Conservation (phyloP, 495 filamentous ascomycete genomes). For the Podospora tetraspora region DNA sequence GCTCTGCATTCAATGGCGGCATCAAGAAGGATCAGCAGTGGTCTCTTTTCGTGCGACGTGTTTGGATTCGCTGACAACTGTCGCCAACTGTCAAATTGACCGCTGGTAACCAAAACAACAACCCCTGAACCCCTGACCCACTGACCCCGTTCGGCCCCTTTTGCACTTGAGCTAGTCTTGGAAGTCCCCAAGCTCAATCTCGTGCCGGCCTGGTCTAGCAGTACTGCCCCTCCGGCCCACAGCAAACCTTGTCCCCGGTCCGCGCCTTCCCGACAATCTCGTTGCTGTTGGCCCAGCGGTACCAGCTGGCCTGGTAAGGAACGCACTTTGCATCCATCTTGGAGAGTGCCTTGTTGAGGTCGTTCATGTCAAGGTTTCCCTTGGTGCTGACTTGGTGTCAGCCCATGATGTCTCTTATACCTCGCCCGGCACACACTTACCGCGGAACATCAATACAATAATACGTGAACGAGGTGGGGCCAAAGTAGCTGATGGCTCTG, state of each 20-base stretch:
- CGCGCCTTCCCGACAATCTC: not conserved
- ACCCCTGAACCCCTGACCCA: not conserved
- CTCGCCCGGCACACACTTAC: not conserved
- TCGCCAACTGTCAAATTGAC: too few species aligned
- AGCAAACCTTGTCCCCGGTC: not conserved
- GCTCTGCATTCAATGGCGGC: too few species aligned
- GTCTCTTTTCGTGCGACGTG: too few species aligned
- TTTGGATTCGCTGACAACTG: not conserved
- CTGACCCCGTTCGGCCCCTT: too few species aligned
- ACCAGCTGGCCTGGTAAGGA: not conserved
- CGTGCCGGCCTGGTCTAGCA: not conserved
- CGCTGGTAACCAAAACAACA: not conserved
- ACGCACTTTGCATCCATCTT: not conserved
- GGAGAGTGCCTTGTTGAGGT: not conserved
- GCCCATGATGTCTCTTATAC: not conserved
- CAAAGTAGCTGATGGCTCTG: not conserved
- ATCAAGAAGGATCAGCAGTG: not conserved
- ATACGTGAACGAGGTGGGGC: not conserved
- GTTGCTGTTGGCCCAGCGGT: not conserved
- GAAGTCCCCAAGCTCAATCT: too few species aligned
- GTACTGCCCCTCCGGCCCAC: not conserved
- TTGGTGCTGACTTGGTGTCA: not conserved
- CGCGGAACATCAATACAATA: not conserved
- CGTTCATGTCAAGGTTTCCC: not conserved
- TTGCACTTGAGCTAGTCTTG: too few species aligned